Base-by-base conservation (phyloP, 305 asterid genomes). In the Fraxinus sp. region DNA sequence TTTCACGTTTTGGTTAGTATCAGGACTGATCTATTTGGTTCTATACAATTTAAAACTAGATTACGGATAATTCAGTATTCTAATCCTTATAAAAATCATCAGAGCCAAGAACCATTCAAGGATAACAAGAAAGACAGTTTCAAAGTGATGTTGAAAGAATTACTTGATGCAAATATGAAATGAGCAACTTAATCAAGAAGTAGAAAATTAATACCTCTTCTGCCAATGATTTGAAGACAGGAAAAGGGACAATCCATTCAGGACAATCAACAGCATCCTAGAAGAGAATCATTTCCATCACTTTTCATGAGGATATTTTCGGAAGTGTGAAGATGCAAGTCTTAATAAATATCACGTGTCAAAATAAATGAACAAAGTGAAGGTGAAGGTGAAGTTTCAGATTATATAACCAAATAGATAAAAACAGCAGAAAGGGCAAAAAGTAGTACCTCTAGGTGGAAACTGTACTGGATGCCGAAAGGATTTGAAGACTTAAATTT, bases 241-340 rank as follows among this genome's bases (percentile, higher is more conserved):
- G 95, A 83, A 97, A 89, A 20, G 98, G 98, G 74, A 96, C 98
- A 41, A 96, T 89, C 99, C 98, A 96, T 83, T 94, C 98, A 0
- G 98, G 98, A 77, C 98, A 97, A 84, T 95, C 98, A 70, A 97
- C 97, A 13, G 97, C 98, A 83, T 95, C 99, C 98, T 96, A 92
- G 77, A 90, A 80, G 64, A 83, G 37, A 37, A 77, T 30, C 80
- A 52, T 28, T 39, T 35, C 57, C 57, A 66, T 73, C 64, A 32
- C 77, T 68, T 39, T 81, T 4, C 4, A 55, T 26, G 59, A 3
- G 33, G 14, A 77, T 81, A 13, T 36, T 37, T 43, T 83, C 59
- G 62, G 62, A 22, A 70, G 10, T 32, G 77, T 33, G 76, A 77
- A 83, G 41, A 75, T 6, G 46, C 16, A 75, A 26, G 13, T 66